Conservation (phyloP, 495 filamentous ascomycete genomes). For the Annulohypoxylon moriforme region DNA sequence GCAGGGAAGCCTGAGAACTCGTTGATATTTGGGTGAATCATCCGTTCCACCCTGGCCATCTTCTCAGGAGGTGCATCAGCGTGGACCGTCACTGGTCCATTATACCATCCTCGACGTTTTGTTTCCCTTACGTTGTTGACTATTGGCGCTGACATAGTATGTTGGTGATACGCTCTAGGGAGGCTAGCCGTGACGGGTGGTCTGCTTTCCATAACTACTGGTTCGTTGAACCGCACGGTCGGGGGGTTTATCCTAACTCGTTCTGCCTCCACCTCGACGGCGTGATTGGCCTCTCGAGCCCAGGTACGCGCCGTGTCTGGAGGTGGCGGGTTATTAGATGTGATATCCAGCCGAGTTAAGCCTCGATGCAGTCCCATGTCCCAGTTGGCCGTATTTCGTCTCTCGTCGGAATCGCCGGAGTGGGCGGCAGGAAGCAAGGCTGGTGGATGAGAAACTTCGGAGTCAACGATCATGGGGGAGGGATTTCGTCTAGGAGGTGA, state of each 20-base stretch:
- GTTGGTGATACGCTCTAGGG: slow-evolving; percentile 54
- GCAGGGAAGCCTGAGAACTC: slow-evolving; percentile 59
- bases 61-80: slow-evolving; percentile 54
- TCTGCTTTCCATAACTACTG: slow-evolving; percentile 33
- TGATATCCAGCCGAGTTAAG: slow-evolving; percentile 78
- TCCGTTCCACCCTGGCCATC: slow-evolving; percentile 57
- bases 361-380: slow-evolving; percentile 81
- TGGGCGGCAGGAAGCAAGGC: slow-evolving; percentile 56
- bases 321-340: slow-evolving; percentile 64
- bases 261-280: slow-evolving; percentile 61
- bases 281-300: slow-evolving; percentile 62
- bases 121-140: slow-evolving; percentile 64
- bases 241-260: slow-evolving; percentile 53
- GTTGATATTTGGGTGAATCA: slow-evolving; percentile 61
- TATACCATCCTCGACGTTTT: slow-evolving; percentile 77
- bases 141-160: slow-evolving; percentile 63
- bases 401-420: slow-evolving; percentile 64
- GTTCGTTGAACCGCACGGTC: slow-evolving; percentile 60
- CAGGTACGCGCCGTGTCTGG: slow-evolving; percentile 65
- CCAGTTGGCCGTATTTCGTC: slow-evolving; percentile 74
- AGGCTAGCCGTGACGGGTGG: background rate
- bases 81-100: slow-evolving; percentile 62
- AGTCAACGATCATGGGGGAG: slow-evolving; percentile 78
- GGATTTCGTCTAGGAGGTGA: slow-evolving; percentile 72
- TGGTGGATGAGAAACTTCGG: slow-evolving; percentile 55